A percentile compares a stretch with the other conserved stretches of the same genome.
phyloP scores from a whole-genome alignment of 768 basidiomycete genomes.

The Agaricus subrufescens region DNA sequence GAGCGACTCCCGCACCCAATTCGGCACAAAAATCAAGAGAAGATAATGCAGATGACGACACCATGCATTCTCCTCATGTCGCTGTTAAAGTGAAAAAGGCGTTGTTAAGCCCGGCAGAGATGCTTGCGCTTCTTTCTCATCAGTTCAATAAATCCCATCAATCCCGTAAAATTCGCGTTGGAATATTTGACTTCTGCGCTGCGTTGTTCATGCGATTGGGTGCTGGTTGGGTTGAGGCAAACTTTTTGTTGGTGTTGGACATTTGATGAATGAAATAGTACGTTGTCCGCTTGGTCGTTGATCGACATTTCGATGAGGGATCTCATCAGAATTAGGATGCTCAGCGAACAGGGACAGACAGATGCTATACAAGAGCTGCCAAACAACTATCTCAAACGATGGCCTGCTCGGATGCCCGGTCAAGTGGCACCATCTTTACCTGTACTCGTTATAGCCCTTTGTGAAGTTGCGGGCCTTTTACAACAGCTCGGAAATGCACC shows the following conservation, averaged over 20 bases:
- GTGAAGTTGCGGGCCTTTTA: too few species aligned
- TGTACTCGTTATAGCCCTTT: too few species aligned
- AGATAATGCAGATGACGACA: constrained; percentile 56
- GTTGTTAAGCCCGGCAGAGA: constrained; percentile 50
- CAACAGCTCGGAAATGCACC: too few species aligned
- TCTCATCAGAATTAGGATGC: constrained; percentile 42
- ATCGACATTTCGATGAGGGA: constrained; percentile 63
- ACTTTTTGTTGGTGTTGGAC: constrained; percentile 77
- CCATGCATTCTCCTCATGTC: too few species aligned
- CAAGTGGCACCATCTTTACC: constrained; percentile 37
- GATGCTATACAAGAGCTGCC: constrained; percentile 84
- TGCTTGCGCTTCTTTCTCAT: constrained; percentile 74
- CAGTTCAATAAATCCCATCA: constrained; percentile 75
- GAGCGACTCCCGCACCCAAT: constrained; percentile 41
- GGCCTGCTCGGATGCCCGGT: constrained; percentile 92
- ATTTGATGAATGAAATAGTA: constrained; percentile 79
- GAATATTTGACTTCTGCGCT: constrained; percentile 86
- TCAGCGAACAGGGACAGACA: constrained; percentile 94
- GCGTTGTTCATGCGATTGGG: constrained; percentile 76
- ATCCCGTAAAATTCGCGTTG: constrained; percentile 71
- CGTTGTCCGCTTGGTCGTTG: constrained; percentile 62
- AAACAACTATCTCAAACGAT: constrained; percentile 77
- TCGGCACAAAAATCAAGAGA: constrained; percentile 58
- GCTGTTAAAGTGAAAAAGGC: too few species aligned
- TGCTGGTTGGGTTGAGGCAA: constrained; percentile 68